phyloP scores from a whole-genome alignment of 2,329 filamentous ascomycete genomes.

The Ceratocystis lukuohia region DNA sequence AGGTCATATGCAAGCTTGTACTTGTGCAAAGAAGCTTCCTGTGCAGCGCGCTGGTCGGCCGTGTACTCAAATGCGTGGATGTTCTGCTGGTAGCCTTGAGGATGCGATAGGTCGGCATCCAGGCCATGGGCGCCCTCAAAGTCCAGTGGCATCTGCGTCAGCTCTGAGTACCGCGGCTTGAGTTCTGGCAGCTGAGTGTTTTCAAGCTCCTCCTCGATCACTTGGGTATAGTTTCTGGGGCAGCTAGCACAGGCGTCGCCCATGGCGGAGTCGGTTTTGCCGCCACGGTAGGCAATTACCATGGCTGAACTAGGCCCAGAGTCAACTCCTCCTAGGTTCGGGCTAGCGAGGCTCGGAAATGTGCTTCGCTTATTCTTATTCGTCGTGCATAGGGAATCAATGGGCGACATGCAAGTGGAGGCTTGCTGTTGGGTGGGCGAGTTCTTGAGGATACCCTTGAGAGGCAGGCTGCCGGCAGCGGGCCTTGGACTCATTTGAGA shows the following conservation, averaged over 20 bases:
- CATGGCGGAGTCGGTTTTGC: neutral
- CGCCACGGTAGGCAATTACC: neutral
- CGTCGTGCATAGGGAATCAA: neutral
- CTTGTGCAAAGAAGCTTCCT: constrained; percentile 27
- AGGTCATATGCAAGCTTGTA: constrained; percentile 20
- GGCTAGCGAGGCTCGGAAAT: neutral
- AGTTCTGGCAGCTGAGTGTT: neutral
- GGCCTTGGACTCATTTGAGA: neutral
- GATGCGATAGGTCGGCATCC: constrained; percentile 31
- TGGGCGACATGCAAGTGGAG: neutral
- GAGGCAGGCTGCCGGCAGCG: neutral
- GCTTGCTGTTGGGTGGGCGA: neutral
- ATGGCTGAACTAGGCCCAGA: neutral
- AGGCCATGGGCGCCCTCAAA: constrained; percentile 29
- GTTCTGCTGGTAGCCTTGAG: constrained; percentile 45
- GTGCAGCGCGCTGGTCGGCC: constrained; percentile 34
- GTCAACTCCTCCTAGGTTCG: neutral
- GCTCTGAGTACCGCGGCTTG: neutral
- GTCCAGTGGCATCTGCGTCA: neutral
- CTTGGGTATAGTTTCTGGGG: neutral
- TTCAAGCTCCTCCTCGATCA: neutral
- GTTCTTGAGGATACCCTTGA: neutral
- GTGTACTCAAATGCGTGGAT: constrained; percentile 38
- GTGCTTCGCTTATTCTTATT: neutral
- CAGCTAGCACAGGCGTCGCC: neutral